Conservation (phyloP, 306 rosid genomes). For the Nissolia schottii region DNA sequence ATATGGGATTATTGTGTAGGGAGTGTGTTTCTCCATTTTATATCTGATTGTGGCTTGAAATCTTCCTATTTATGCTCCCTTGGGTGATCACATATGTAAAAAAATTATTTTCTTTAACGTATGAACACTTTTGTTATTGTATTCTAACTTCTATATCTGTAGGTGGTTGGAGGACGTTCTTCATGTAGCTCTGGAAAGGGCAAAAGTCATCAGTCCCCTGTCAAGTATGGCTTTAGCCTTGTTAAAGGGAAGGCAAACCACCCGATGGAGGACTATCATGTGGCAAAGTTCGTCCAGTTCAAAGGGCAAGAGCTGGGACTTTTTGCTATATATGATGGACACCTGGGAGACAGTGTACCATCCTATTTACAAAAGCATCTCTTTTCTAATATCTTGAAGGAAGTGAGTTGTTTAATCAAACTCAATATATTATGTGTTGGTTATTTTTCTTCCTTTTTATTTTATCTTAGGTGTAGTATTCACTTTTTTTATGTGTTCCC, state of each 20-base stretch:
- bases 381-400: constrained; percentile 74
- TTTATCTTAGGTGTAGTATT: background rate
- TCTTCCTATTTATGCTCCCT: background rate
- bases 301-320: constrained; percentile 70
- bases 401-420: constrained; percentile 51
- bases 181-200: constrained; percentile 83
- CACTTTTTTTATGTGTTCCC: background rate
- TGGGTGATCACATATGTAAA: background rate
- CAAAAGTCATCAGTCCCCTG: constrained; percentile 55
- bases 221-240: constrained; percentile 82
- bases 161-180: constrained; percentile 72
- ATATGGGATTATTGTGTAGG: background rate
- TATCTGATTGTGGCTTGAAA: constrained; percentile 6
- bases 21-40: constrained; percentile 13
- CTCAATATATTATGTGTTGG: background rate
- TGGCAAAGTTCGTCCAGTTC: constrained; percentile 55
- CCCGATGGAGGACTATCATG: constrained; percentile 92
- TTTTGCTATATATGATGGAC: constrained; percentile 83
- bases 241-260: constrained; percentile 96
- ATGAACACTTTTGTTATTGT: background rate
- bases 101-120: background rate
- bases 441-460: constrained; percentile 11
- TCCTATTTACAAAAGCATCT: constrained; percentile 75
- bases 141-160: constrained; percentile 12
- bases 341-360: constrained; percentile 81